These are phyloP conservation scores for Cladorrhinum sp. DNA, from an alignment of 2,329 filamentous ascomycete genomes.

Conservation along the genomic window DNA sequence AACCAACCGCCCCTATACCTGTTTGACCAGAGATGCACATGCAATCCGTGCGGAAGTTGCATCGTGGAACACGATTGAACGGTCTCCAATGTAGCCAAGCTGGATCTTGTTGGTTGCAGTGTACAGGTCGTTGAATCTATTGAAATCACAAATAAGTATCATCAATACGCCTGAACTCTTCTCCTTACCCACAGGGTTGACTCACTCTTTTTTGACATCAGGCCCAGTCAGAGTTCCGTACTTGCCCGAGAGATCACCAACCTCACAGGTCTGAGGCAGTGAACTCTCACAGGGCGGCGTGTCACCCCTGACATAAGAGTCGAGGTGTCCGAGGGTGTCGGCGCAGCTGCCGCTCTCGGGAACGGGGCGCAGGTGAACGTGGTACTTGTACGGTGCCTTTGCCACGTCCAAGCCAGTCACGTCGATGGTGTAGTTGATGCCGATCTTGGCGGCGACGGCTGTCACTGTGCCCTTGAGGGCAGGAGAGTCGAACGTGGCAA, in stretches of 20 bases:
- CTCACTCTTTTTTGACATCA: conserved; percentile 24
- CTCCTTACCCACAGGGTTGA: neutral
- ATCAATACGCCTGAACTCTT: neutral
- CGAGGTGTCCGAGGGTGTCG: conserved; percentile 51
- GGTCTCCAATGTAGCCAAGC: conserved; percentile 46
- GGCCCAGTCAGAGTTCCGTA: conserved; percentile 44
- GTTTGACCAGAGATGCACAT: conserved; percentile 40
- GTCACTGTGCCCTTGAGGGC: conserved; percentile 26
- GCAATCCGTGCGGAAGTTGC: conserved; percentile 39
- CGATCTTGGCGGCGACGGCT: conserved; percentile 20
- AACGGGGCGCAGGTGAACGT: conserved; percentile 54
- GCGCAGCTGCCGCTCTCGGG: conserved; percentile 54
- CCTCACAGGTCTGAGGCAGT: conserved; percentile 53
- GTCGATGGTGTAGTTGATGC: conserved; percentile 28
- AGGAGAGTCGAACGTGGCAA: conserved; percentile 23
- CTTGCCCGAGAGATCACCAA: conserved; percentile 60
- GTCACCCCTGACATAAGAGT: conserved; percentile 53
- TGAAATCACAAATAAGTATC: neutral
- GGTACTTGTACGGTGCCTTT: conserved; percentile 41
- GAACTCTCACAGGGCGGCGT: conserved; percentile 45
- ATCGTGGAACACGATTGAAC: conserved; percentile 43
- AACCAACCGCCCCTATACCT: conserved; percentile 14
- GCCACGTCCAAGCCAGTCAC: conserved; percentile 23
- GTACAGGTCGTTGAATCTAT: conserved; percentile 41
- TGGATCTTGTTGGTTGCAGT: conserved; percentile 37